A percentile compares a stretch with the other conserved stretches of the same genome.
phyloP scores from a whole-genome alignment of 139 green algal genomes.

The Picochlorum costavermella region DNA sequence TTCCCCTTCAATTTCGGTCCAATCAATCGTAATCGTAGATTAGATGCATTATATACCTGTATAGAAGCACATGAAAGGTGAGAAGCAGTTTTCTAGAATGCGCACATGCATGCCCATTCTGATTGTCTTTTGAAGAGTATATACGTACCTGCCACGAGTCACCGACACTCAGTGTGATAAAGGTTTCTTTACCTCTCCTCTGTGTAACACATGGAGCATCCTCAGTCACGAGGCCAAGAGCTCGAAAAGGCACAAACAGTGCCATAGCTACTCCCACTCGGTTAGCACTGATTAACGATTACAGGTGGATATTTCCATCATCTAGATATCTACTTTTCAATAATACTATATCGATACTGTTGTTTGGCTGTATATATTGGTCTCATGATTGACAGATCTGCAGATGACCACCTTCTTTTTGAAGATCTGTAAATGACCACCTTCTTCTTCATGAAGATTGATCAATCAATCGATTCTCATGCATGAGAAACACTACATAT shows the following conservation, averaged over 20 bases:
- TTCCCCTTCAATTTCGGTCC: constrained; percentile 66
- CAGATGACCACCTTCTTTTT: too few relatives aligned
- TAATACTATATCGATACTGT: too few relatives aligned
- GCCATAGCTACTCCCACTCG: neutral
- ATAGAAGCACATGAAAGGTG: neutral
- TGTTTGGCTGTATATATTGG: too few relatives aligned
- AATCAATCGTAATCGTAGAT: constrained; percentile 68
- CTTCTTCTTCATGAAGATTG: too few relatives aligned
- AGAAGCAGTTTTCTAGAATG: neutral
- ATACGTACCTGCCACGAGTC: constrained; percentile 82
- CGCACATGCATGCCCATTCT: neutral
- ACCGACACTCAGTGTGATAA: constrained; percentile 79
- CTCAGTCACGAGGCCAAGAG: constrained; percentile 86
- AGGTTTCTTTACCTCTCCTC: constrained; percentile 66
- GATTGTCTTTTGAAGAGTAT: neutral
- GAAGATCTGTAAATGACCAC: too few relatives aligned
- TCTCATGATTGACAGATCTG: too few relatives aligned
- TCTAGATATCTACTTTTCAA: too few relatives aligned
- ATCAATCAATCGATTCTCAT: neutral
- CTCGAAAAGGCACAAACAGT: constrained; percentile 33
- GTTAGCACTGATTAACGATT: neutral
- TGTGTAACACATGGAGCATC: constrained; percentile 73
- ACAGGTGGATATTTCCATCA: neutral
- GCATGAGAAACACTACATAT: neutral
- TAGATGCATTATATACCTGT: constrained; percentile 82